A percentile compares a stretch with the other conserved stretches of the same genome.
Conservation (phyloP, 2,329 filamentous ascomycete genomes). For the Cryphonectria carpinicola region DNA sequence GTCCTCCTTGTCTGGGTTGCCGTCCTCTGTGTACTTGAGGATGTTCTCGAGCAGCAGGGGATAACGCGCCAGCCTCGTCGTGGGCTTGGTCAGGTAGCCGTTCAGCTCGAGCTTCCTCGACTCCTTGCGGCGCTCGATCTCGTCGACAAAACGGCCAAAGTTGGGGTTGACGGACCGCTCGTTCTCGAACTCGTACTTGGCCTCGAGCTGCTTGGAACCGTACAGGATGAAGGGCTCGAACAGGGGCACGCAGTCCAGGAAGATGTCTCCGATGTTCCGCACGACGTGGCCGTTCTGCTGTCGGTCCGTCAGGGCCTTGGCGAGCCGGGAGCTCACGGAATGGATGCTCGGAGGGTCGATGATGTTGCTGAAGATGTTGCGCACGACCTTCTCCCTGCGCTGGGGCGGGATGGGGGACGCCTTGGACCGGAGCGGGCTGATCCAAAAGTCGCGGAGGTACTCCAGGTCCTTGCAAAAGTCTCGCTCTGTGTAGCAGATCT, state of each 20-base stretch:
- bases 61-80: constrained; percentile 91
- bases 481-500: constrained; percentile 97
- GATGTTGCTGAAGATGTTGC: constrained; percentile 94
- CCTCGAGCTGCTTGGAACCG: constrained; percentile 92
- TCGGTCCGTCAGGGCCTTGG: constrained; percentile 82
- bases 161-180: constrained; percentile 84
- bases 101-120: constrained; percentile 96
- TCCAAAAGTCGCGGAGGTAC: constrained; percentile 98
- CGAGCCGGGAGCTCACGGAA: constrained; percentile 85
- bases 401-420: constrained; percentile 87
- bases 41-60: constrained; percentile 90
- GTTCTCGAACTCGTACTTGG: constrained; percentile 97
- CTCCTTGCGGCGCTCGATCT: constrained; percentile 94
- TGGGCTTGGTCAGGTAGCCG: constrained; percentile 96
- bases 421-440: constrained; percentile 82
- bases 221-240: constrained; percentile 98
- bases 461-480: constrained; percentile 99
- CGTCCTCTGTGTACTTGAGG: constrained; percentile 86
- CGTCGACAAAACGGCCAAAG: constrained; percentile 92
- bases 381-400: constrained; percentile 86
- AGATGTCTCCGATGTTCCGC: constrained; percentile 88
- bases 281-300: constrained; percentile 93
- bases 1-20: constrained; percentile 86
- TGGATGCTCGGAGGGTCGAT: constrained; percentile 83
- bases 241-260: constrained; percentile 86